Evolutionary conservation across 345 rosid species (phyloP).

Genomic region (Melaleuca quinquenervia): DNA sequence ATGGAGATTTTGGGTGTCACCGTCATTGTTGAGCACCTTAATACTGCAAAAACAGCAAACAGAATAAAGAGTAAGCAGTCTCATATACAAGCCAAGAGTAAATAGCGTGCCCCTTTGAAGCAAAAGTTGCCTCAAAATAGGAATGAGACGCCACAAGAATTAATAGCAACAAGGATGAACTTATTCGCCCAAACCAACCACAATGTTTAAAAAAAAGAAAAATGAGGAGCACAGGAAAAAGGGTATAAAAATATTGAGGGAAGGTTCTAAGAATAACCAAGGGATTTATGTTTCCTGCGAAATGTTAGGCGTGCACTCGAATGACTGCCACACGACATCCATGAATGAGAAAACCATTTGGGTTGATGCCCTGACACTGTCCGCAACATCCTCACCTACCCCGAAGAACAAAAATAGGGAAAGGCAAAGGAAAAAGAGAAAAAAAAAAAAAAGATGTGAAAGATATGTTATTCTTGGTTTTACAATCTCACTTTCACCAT

Average conservation of each 20-base stretch:
- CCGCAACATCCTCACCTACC: constrained; percentile 9
- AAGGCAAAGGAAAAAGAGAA: background rate
- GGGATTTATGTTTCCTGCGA: background rate
- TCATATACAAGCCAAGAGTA: background rate
- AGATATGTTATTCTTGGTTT: background rate
- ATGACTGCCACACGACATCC: constrained; percentile 1
- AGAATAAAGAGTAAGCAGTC: background rate
- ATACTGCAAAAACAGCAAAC: background rate
- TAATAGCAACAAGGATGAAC: background rate
- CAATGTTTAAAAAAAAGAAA: background rate
- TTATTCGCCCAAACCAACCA: background rate
- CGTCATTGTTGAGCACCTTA: constrained; percentile 47
- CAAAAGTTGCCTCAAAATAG: background rate
- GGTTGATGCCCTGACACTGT: constrained; percentile 5
- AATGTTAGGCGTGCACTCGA: background rate
- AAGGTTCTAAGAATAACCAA: background rate
- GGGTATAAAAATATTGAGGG: background rate
- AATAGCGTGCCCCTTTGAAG: background rate
- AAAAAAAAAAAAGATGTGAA: background rate
- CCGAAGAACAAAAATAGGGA: background rate
- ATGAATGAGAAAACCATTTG: constrained; percentile 6
- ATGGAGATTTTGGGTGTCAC: constrained; percentile 64
- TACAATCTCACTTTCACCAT: background rate
- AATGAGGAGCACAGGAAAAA: background rate
- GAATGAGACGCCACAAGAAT: background rate